Evolutionary conservation across 2,329 filamentous ascomycete species (phyloP).

Genomic region (Botrytis cinerea): DNA sequence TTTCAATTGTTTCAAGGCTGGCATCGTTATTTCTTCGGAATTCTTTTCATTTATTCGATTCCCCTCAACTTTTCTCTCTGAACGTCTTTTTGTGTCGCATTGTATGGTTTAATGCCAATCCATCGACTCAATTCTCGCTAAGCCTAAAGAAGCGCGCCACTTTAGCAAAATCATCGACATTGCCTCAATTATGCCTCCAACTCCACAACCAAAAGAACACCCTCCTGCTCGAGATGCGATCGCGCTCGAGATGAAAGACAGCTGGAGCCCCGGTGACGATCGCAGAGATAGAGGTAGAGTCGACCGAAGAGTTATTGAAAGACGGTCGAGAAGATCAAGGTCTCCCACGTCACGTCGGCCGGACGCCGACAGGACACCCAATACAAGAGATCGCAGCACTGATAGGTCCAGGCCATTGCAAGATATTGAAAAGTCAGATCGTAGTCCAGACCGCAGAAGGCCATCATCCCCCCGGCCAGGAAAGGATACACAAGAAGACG

Average conservation of each 20-base stretch:
- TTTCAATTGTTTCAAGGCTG: not conserved
- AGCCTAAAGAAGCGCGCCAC: constrained; percentile 26
- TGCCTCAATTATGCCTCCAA: constrained; percentile 22
- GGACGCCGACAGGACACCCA: constrained; percentile 41
- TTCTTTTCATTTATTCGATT: not conserved
- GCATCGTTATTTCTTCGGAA: not conserved
- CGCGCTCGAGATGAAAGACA: constrained; percentile 46
- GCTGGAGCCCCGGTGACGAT: constrained; percentile 46
- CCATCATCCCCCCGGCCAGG: constrained; percentile 38
- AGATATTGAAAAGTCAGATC: constrained; percentile 38
- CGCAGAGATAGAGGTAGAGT: constrained; percentile 47
- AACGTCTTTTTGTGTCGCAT: constrained; percentile 22
- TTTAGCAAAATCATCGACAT: constrained; percentile 27
- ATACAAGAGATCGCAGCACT: constrained; percentile 39
- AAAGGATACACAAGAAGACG: constrained; percentile 39
- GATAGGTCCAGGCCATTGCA: constrained; percentile 37
- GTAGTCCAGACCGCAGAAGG: constrained; percentile 39
- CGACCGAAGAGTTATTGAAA: constrained; percentile 43
- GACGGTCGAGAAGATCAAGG: constrained; percentile 42
- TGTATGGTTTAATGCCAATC: constrained; percentile 24
- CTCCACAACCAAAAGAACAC: constrained; percentile 24
- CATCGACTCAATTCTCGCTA: constrained; percentile 27
- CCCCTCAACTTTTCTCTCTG: not conserved
- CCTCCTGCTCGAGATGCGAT: constrained; percentile 40
- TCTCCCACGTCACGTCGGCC: constrained; percentile 42